Evolutionary conservation across 176 grass and related monocot species (phyloP).

Genomic region (Areca catechu): DNA sequence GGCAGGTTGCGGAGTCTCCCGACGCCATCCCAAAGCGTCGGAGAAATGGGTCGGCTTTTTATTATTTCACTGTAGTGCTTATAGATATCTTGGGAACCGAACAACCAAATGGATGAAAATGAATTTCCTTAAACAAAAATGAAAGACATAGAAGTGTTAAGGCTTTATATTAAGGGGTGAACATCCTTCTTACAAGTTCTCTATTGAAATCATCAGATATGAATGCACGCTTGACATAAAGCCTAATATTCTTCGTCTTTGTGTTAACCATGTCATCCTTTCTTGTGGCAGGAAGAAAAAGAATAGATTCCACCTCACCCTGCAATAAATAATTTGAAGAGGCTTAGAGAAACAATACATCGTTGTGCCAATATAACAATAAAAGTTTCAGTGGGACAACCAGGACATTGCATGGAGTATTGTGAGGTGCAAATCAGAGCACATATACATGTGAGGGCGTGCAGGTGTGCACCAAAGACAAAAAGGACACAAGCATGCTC

Average conservation of each 20-base stretch:
- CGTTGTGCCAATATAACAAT: neutral
- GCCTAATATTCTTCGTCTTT: conserved; percentile 93
- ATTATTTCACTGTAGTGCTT: no score
- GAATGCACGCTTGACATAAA: conserved; percentile 92
- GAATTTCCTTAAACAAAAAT: no score
- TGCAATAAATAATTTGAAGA: conserved; percentile 27
- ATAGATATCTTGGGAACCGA: conserved; percentile 96
- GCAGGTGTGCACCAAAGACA: no score
- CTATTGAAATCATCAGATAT: conserved; percentile 97
- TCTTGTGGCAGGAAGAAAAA: conserved; percentile 76
- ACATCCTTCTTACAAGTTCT: conserved; percentile 51
- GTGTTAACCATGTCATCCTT: conserved; percentile 79
- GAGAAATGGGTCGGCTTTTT: no score
- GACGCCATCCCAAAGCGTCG: no score
- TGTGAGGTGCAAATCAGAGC: no score
- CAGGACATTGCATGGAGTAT: no score
- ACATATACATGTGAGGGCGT: no score
- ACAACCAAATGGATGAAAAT: no score
- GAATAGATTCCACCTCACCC: conserved; percentile 98
- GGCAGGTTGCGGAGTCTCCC: no score
- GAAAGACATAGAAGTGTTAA: no score
- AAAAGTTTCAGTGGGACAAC: neutral
- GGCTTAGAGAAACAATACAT: neutral
- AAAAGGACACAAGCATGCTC: no score
- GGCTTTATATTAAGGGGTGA: neutral